phyloP scores from a whole-genome alignment of 805 yeast species.

The Candida andamanensis region DNA sequence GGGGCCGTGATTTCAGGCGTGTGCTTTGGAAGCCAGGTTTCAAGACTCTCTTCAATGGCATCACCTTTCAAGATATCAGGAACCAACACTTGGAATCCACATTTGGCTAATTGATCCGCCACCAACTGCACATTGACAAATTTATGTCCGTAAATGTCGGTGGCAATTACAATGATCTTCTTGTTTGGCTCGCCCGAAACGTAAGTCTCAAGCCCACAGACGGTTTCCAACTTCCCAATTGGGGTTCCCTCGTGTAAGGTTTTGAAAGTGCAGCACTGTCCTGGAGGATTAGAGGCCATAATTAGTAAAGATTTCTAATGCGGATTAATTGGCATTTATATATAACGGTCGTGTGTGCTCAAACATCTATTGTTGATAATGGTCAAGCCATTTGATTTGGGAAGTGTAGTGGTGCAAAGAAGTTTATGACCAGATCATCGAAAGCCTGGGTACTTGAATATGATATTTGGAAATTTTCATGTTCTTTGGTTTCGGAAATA shows the following conservation, averaged over 20 bases:
- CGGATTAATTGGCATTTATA: no score
- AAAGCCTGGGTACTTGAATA: no score
- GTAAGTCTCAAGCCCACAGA: constrained; percentile 39
- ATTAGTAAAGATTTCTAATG: no score
- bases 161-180: constrained; percentile 50
- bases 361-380: no score
- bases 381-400: no score
- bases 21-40: constrained; percentile 54
- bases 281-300: constrained; percentile 51
- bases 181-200: constrained; percentile 23
- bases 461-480: no score
- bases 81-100: constrained; percentile 55
- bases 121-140: constrained; percentile 53
- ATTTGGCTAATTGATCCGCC: constrained; percentile 64
- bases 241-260: constrained; percentile 48
- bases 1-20: constrained; percentile 42
- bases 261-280: constrained; percentile 42
- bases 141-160: constrained; percentile 67
- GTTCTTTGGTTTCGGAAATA: no score
- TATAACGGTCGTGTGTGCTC: no score
- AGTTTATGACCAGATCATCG: no score
- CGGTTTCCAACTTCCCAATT: constrained; percentile 35
- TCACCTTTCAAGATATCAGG: constrained; percentile 72
- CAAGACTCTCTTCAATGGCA: constrained; percentile 16
- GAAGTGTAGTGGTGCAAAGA: no score